These are phyloP conservation scores for Phaffia tasmanica DNA, from an alignment of 768 basidiomycete species.

Conservation along the genomic window DNA sequence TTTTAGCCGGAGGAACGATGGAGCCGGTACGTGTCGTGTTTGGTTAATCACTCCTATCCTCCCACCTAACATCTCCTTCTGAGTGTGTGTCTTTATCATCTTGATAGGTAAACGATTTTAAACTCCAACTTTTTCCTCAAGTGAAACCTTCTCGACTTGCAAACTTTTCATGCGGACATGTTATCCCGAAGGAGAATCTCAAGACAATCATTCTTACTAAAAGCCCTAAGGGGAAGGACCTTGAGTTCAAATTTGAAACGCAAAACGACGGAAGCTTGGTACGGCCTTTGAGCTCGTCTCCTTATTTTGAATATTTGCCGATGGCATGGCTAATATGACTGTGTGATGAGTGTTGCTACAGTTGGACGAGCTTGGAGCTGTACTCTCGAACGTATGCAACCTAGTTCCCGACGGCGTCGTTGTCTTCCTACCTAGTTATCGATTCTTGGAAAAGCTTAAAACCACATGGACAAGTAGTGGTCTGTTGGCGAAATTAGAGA, in stretches of 20 bases:
- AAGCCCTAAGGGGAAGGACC: conserved; percentile 59
- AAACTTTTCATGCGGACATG: conserved; percentile 81
- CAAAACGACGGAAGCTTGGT: conserved; percentile 58
- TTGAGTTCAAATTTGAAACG: conserved; percentile 72
- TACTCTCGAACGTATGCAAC: conserved; percentile 64
- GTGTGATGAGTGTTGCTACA: conserved; percentile 38
- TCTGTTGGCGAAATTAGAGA: conserved; percentile 50
- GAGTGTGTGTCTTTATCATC: background rate
- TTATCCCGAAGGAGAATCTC: conserved; percentile 71
- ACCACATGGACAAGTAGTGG: conserved; percentile 55
- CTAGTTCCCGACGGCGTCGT: conserved; percentile 79
- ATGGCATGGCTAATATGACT: too few relatives aligned
- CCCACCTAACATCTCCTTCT: background rate
- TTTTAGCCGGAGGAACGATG: conserved; percentile 96
- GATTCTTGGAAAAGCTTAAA: conserved; percentile 59
- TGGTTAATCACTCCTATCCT: background rate
- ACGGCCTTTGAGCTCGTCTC: too few relatives aligned
- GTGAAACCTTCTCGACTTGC: conserved; percentile 53
- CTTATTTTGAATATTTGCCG: too few relatives aligned
- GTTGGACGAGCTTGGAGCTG: conserved; percentile 72
- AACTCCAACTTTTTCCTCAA: conserved; percentile 63
- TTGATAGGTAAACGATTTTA: conserved; percentile 70
- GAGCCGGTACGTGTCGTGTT: conserved; percentile 56
- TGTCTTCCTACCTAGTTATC: conserved; percentile 88
- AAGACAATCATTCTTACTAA: conserved; percentile 60